These are phyloP conservation scores for Taiwanofungus camphoratus DNA, from an alignment of 1,284 basidiomycete genomes.

Conservation along the genomic window DNA sequence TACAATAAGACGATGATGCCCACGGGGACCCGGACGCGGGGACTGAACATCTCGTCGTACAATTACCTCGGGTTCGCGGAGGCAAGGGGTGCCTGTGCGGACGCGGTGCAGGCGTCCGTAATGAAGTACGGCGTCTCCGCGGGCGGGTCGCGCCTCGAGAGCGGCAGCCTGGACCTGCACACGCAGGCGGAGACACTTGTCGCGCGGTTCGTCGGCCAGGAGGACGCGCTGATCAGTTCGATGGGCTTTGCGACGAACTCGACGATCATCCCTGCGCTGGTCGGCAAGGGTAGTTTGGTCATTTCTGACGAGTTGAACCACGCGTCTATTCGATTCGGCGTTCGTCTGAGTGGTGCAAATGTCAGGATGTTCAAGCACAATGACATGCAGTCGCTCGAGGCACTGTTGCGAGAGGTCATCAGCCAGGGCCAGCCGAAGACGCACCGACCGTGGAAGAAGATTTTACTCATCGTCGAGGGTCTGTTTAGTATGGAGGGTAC, in stretches of 20 bases:
- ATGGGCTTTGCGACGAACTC: constrained; percentile 99
- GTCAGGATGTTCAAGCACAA: constrained; percentile 98
- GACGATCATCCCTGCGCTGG: constrained; percentile 89
- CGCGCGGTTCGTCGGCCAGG: constrained; percentile 84
- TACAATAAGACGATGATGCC: constrained; percentile 77
- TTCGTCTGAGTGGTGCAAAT: constrained; percentile 83
- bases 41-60: constrained; percentile 96
- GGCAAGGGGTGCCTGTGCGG: constrained; percentile 88
- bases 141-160: constrained; percentile 77
- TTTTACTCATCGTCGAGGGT: constrained; percentile 92
- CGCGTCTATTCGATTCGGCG: constrained; percentile 91
- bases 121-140: constrained; percentile 76
- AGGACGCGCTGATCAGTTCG: constrained; percentile 86
- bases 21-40: constrained; percentile 80
- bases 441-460: constrained; percentile 99
- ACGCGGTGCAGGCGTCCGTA: constrained; percentile 83
- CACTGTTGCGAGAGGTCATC: constrained; percentile 84
- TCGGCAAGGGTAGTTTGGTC: constrained; percentile 88
- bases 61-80: constrained; percentile 99
- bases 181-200: constrained; percentile 81
- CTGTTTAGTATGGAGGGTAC: constrained; percentile 99
- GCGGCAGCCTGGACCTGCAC: constrained; percentile 84
- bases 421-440: constrained; percentile 97
- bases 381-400: constrained; percentile 83
- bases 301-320: constrained; percentile 99